These are phyloP conservation scores for Xylaria telfairii DNA, from an alignment of 495 filamentous ascomycete species.

Conservation along the genomic window DNA sequence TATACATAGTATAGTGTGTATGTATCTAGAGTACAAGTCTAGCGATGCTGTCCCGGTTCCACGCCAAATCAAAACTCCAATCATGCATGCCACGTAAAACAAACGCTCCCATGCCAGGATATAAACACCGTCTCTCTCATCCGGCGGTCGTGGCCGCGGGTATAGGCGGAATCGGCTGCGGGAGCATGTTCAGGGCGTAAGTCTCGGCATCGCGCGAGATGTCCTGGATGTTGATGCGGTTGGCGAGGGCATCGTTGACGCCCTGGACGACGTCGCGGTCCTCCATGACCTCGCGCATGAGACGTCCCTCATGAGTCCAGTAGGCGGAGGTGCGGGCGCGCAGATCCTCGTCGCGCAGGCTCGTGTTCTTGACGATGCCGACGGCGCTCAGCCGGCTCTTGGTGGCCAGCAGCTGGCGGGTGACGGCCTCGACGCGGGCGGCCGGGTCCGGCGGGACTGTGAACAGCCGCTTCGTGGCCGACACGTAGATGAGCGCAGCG, in stretches of 20 bases:
- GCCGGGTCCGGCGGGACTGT: constrained; percentile 50
- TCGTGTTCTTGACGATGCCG: constrained; percentile 63
- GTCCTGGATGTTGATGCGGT: constrained; percentile 55
- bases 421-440: constrained; percentile 53
- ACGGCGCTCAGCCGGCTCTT: constrained; percentile 56
- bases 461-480: constrained; percentile 73
- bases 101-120: background rate
- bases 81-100: background rate
- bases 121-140: background rate
- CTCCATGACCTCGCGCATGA: constrained; percentile 65
- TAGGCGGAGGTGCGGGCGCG: constrained; percentile 51
- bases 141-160: constrained; percentile 21
- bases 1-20: background rate
- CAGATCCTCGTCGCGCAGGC: constrained; percentile 57
- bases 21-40: background rate
- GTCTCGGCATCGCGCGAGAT: constrained; percentile 60
- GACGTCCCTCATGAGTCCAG: constrained; percentile 59
- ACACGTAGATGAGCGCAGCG: constrained; percentile 69
- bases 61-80: background rate
- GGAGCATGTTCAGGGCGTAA: constrained; percentile 56
- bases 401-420: constrained; percentile 44
- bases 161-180: constrained; percentile 28
- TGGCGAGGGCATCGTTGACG: constrained; percentile 59
- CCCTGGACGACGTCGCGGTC: constrained; percentile 65
- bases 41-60: background rate